A percentile compares a stretch with the other conserved stretches of the same genome.
These are phyloP conservation scores for Zoysia japonica DNA, from an alignment of 176 grass and related monocot species.

Conservation along the genomic window DNA sequence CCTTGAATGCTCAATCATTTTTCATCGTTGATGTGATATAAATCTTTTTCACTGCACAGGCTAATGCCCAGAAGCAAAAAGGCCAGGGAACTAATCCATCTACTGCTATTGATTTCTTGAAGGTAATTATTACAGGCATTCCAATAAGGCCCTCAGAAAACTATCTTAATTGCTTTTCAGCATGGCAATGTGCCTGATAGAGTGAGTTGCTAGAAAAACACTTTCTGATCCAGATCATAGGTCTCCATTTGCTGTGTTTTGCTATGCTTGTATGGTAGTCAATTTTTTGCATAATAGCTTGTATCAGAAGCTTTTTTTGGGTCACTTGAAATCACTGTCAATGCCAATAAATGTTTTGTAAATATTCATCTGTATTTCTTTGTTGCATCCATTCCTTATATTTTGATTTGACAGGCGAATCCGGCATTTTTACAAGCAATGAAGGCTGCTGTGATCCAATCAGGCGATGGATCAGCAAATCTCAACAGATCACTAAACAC, in stretches of 20 bases:
- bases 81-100: constrained; percentile 46
- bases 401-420: constrained; percentile 55
- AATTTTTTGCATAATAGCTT: too few species aligned
- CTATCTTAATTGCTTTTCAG: background rate
- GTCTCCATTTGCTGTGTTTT: background rate
- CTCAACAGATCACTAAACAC: constrained; percentile 57
- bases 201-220: background rate
- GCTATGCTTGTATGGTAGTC: too few species aligned
- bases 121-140: constrained; percentile 50
- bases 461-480: constrained; percentile 44
- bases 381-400: background rate
- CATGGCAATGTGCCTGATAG: background rate
- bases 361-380: background rate
- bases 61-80: constrained; percentile 78
- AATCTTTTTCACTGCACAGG: constrained; percentile 27
- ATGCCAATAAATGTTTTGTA: background rate
- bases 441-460: constrained; percentile 65
- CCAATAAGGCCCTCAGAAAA: background rate
- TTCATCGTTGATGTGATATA: background rate
- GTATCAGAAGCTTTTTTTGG: background rate
- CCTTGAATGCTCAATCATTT: background rate
- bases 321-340: background rate
- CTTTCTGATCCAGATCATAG: background rate
- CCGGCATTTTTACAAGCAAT: constrained; percentile 79
- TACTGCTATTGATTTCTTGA: constrained; percentile 70